Base-by-base conservation (phyloP, 108 stramenopile species). In the Nitzschia putrida region DNA sequence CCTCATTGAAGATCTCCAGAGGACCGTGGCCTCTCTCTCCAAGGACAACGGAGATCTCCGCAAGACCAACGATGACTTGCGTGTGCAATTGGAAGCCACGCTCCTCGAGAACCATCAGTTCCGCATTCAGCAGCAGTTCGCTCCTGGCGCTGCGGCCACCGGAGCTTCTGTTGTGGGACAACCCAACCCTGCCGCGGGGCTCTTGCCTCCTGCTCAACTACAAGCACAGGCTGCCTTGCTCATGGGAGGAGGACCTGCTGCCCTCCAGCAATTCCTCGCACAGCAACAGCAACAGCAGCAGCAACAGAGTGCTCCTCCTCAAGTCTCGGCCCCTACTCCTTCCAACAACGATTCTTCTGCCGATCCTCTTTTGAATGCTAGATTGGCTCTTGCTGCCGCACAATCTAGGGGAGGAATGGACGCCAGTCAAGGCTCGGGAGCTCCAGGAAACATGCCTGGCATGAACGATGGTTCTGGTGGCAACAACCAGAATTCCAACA, bases 1-100 rank as follows among this genome's bases (percentile, higher is more conserved):
- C 34, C 67, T 86, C 14, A 83, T 86, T 53, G 82, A 83, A 68
- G 80, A 82, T 18, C 69, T 86, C 8, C 79, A 83, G 29, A 0
- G 71, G 39, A 80, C 64, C 8, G 77, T 81, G n/a, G 77, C 52
- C 2, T 61, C 51, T 13, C 68, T 84, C 47, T 69, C 77, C 0
- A 81, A 84, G 43, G 77, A 75, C 49, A 84, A 80, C 51, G 57
- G 57, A 12, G 80, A 79, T 24, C 53, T 80, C 12, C 69, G 74
- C 39, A 77, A 77, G 26, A 66, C 20, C 44, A 83, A 79, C 25
- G 82, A 78, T 11, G 76, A 72, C 12, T 69, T 83, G 0, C 64
- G 72, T 21, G 49, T 71, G 8, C 82, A 83, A 43, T 63, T 83
- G 24, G 73, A 82, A 26, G 53, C 74, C 1, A 38, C 64, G 13